These are phyloP conservation scores for Chrysochromulina parva DNA, from an alignment of 78 protist species.

Conservation along the genomic window DNA sequence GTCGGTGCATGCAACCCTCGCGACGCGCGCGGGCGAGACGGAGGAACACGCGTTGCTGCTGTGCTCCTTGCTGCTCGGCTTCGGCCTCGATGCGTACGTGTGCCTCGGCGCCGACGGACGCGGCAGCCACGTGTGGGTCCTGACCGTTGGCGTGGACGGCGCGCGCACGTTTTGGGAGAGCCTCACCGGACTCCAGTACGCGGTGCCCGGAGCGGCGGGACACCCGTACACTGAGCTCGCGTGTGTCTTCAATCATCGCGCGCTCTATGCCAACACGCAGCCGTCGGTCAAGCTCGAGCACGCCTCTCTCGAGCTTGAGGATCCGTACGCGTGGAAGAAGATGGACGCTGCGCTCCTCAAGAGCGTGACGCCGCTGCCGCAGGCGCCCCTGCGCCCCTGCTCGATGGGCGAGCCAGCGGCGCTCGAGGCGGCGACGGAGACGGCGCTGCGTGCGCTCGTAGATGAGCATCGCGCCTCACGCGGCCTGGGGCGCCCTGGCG, in stretches of 20 bases:
- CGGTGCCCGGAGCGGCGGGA: no score
- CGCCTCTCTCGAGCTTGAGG: constrained; percentile 22
- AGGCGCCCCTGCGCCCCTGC: background rate
- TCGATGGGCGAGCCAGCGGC: background rate
- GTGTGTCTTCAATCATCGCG: constrained; percentile 33
- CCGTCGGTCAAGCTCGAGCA: background rate
- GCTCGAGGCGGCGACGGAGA: constrained; percentile 1
- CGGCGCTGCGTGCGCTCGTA: background rate
- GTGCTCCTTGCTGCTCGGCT: constrained; percentile 56
- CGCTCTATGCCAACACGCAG: constrained; percentile 47
- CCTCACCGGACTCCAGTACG: no score
- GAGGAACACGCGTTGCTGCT: constrained; percentile 54
- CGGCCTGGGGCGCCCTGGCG: background rate
- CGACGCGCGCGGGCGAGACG: background rate
- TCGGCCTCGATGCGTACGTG: constrained; percentile 56
- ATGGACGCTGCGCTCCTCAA: constrained; percentile 12
- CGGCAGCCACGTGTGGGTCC: constrained; percentile 27
- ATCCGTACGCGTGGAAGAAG: constrained; percentile 13
- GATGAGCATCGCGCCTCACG: background rate
- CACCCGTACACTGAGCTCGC: background rate
- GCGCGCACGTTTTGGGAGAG: constrained; percentile 46
- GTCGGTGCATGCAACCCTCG: background rate
- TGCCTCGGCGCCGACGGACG: constrained; percentile 14
- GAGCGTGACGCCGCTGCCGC: background rate
- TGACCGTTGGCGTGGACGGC: background rate